phyloP scores from a whole-genome alignment of 106 monocot species.

The Alisma plantagoaquatica region DNA sequence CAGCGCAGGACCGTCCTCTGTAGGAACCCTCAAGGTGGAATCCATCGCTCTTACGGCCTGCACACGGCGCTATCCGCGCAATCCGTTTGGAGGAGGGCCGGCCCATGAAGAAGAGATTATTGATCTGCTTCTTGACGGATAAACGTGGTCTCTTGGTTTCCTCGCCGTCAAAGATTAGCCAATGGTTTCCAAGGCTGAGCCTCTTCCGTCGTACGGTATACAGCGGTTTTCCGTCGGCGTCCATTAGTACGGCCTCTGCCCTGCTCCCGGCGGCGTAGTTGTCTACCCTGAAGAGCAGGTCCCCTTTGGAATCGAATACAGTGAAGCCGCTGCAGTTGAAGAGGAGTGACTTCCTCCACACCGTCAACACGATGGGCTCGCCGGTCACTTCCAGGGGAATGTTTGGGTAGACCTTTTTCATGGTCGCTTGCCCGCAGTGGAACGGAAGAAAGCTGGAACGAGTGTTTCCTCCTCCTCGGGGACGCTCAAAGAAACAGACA shows the following conservation, averaged over 20 bases:
- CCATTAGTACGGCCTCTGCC: constrained; percentile 68
- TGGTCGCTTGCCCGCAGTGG: too few relatives aligned
- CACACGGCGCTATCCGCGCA: constrained; percentile 13
- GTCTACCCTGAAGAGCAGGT: constrained; percentile 70
- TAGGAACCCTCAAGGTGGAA: constrained; percentile 80
- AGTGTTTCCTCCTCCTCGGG: not conserved
- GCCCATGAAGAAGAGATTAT: too few relatives aligned
- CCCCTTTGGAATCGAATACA: constrained; percentile 59
- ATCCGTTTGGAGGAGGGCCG: constrained; percentile 22
- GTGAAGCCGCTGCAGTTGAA: constrained; percentile 68
- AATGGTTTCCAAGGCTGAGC: constrained; percentile 46
- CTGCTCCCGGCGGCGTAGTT: constrained; percentile 39
- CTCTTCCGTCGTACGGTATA: constrained; percentile 65
- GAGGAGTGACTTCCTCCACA: constrained; percentile 65
- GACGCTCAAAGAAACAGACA: too few relatives aligned
- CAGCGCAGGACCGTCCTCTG: constrained; percentile 26
- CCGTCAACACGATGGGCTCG: constrained; percentile 28
- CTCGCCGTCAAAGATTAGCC: constrained; percentile 48
- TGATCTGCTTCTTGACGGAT: constrained; percentile 47
- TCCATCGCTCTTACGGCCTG: not conserved
- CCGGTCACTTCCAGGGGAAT: not conserved
- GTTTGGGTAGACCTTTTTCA: constrained; percentile 61
- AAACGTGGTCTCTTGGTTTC: constrained; percentile 25
- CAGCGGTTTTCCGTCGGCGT: constrained; percentile 43
- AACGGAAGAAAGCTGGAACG: not conserved